Evolutionary conservation across 139 green algal species (phyloP).

Genomic region (Chlorella sp.): DNA sequence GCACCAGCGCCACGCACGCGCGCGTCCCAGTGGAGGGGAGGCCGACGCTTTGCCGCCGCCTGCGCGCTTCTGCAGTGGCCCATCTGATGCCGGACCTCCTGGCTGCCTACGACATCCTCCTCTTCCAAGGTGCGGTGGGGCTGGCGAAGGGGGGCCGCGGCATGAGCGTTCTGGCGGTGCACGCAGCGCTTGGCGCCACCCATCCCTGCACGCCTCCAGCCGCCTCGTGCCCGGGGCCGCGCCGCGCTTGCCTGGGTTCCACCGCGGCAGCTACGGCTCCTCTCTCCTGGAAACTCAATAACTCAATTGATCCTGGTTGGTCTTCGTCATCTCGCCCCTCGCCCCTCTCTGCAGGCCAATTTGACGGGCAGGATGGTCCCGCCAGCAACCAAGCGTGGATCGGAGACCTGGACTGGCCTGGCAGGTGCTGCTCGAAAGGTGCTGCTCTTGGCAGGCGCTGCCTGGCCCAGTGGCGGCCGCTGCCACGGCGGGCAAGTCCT

Average conservation of each 20-base stretch:
- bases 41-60: too few species aligned
- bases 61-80: too few species aligned
- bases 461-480: too few species aligned
- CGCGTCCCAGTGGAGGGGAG: too few species aligned
- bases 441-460: too few species aligned
- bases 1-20: too few species aligned
- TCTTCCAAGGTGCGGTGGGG: conserved; percentile 59
- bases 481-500: too few species aligned
- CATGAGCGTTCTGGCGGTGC: neutral
- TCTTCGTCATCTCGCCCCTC: neutral
- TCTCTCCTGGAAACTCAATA: neutral
- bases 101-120: conserved; percentile 52
- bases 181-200: neutral
- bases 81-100: conserved; percentile 65
- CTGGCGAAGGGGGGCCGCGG: neutral
- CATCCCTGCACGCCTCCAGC: neutral
- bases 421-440: too few species aligned
- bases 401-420: conserved; percentile 48
- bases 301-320: neutral
- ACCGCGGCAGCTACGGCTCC: neutral
- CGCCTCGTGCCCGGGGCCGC: neutral
- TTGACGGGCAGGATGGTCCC: conserved; percentile 68
- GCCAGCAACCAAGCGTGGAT: conserved; percentile 60
- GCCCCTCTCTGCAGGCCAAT: conserved; percentile 42
- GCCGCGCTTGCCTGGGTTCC: neutral